A percentile compares a stretch with the other conserved stretches of the same genome.
Evolutionary conservation across 164 flowering plant species (phyloP).

Genomic region (Piper betle): DNA sequence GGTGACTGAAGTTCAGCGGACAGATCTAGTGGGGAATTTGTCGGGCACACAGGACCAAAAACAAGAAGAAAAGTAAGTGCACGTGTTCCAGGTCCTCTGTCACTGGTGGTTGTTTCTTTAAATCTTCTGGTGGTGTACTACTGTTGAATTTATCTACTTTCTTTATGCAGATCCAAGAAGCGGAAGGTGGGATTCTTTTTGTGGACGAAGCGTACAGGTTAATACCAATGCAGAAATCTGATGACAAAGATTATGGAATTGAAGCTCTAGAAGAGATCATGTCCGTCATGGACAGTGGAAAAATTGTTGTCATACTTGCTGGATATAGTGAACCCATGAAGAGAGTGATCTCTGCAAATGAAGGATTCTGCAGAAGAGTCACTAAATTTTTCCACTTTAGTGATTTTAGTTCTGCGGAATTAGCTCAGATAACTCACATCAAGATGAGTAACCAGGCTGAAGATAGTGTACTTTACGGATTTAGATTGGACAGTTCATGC

Average conservation of each 20-base stretch:
- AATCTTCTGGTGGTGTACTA: too few species aligned
- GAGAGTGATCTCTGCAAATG: conserved; percentile 75
- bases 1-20: conserved; percentile 97
- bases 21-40: conserved; percentile 97
- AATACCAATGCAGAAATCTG: conserved; percentile 87
- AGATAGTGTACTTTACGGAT: conserved; percentile 57
- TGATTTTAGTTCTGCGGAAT: conserved; percentile 58
- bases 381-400: conserved; percentile 83
- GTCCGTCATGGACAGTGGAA: conserved; percentile 97
- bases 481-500: conserved; percentile 67
- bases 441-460: conserved; percentile 67
- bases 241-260: conserved; percentile 91
- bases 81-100: too few species aligned
- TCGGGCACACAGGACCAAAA: conserved; percentile 98
- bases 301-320: conserved; percentile 86
- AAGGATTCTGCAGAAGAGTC: conserved; percentile 95
- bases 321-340: conserved; percentile 94
- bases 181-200: conserved; percentile 83
- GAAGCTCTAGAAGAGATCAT: conserved; percentile 98
- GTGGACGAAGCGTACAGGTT: conserved; percentile 95
- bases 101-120: too few species aligned
- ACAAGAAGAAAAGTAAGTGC: conserved; percentile 74
- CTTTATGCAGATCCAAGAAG: conserved; percentile 68
- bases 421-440: conserved; percentile 61
- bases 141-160: background rate